These are phyloP conservation scores for Hyphopichia fennica DNA, from an alignment of 1,139 yeast genomes.

Conservation along the genomic window DNA sequence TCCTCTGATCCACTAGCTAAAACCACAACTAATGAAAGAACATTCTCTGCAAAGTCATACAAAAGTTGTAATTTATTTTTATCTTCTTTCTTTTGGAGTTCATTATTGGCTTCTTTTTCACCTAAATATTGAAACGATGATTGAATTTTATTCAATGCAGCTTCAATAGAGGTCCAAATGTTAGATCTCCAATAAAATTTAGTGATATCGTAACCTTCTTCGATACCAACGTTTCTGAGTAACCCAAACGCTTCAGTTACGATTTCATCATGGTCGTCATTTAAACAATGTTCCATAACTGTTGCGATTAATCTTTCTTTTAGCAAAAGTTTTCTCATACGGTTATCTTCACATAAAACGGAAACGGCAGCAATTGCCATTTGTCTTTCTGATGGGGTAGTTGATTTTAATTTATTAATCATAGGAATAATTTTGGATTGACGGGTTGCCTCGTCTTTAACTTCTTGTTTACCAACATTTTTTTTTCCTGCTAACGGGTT, in stretches of 20 bases:
- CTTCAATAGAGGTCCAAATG: slow-evolving; percentile 62
- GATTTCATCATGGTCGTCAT: slow-evolving; percentile 70
- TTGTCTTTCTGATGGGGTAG: slow-evolving; percentile 69
- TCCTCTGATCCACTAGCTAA: slow-evolving; percentile 66
- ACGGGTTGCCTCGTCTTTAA: slow-evolving; percentile 50
- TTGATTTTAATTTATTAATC: slow-evolving; percentile 60
- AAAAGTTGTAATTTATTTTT: slow-evolving; percentile 49
- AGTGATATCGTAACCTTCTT: slow-evolving; percentile 87
- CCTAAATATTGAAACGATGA: slow-evolving; percentile 47
- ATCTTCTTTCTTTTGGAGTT: slow-evolving; percentile 26
- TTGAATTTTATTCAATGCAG: slow-evolving; percentile 50
- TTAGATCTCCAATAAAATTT: slow-evolving; percentile 75
- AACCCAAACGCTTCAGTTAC: slow-evolving; percentile 80
- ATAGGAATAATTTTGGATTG: slow-evolving; percentile 66
- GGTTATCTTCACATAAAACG: slow-evolving; percentile 66
- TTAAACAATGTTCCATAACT: slow-evolving; percentile 62
- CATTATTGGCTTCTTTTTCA: slow-evolving; percentile 16
- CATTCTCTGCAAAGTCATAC: slow-evolving; percentile 71
- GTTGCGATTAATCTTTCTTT: slow-evolving; percentile 69
- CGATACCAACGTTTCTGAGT: slow-evolving; percentile 73
- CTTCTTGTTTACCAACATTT: slow-evolving; percentile 22
- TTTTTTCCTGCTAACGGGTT: slow-evolving; percentile 42
- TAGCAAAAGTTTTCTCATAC: slow-evolving; percentile 60
- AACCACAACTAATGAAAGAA: slow-evolving; percentile 67
- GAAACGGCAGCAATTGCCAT: slow-evolving; percentile 78